A percentile compares a stretch with the other conserved stretches of the same genome.
Evolutionary conservation across 2,329 filamentous ascomycete genomes (phyloP).

Genomic region (Beauveria scarabaeidicola): DNA sequence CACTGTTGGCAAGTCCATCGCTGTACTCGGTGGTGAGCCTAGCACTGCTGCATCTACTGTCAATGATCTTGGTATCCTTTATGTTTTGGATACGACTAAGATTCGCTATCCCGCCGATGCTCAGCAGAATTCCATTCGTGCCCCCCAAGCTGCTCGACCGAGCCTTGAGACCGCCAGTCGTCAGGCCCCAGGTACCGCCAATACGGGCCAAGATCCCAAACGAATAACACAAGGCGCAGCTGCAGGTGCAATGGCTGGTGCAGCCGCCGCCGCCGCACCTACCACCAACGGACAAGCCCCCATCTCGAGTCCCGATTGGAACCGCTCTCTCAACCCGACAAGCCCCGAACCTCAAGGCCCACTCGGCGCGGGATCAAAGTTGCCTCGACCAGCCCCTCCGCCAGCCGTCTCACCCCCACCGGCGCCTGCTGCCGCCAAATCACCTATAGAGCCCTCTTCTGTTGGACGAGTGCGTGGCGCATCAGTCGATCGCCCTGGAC

Average conservation of each 20-base stretch:
- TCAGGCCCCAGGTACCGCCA: conserved; percentile 26
- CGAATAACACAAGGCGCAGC: conserved; percentile 33
- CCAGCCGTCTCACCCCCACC: conserved; percentile 47
- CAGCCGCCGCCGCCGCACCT: neutral
- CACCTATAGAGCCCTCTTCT: conserved; percentile 33
- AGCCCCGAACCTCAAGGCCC: conserved; percentile 3
- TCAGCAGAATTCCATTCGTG: conserved; percentile 20
- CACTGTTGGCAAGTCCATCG: conserved; percentile 80
- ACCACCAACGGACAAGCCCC: conserved; percentile 15
- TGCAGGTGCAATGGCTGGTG: conserved; percentile 17
- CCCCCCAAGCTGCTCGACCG: conserved; percentile 14
- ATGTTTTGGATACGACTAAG: conserved; percentile 89
- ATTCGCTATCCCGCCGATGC: conserved; percentile 89
- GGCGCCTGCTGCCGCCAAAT: conserved; percentile 40
- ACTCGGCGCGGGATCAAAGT: conserved; percentile 22
- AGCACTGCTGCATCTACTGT: conserved; percentile 76
- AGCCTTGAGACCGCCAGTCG: conserved; percentile 16
- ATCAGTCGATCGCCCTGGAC: conserved; percentile 37
- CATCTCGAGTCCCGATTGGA: conserved; percentile 1
- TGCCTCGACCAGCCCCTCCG: conserved; percentile 23
- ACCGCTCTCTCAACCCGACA: neutral
- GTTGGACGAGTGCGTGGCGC: conserved; percentile 38
- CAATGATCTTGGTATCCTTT: conserved; percentile 79
- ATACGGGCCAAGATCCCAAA: conserved; percentile 41
- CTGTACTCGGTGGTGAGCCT: conserved; percentile 89